These are phyloP conservation scores for Dothistroma septosporum DNA, from an alignment of 2,329 filamentous ascomycete species.

Conservation along the genomic window DNA sequence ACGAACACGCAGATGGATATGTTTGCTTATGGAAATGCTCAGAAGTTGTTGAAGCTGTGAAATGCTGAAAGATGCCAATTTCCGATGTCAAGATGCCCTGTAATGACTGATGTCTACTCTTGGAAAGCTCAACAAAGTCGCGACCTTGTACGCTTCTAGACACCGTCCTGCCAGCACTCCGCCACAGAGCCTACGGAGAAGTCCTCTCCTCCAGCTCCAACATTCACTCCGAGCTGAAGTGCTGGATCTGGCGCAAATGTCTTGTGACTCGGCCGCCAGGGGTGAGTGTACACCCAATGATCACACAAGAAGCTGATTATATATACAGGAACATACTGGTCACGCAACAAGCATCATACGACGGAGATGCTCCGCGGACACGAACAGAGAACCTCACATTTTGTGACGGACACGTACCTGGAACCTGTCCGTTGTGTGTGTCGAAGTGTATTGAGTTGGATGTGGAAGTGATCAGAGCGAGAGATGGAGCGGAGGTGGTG, in stretches of 20 bases:
- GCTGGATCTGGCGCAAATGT: background rate
- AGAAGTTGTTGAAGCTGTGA: slow-evolving; percentile 38
- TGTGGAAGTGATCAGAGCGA: background rate
- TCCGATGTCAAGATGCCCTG: background rate
- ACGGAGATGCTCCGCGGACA: background rate
- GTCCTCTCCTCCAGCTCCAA: background rate
- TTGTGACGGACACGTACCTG: background rate
- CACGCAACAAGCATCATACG: background rate
- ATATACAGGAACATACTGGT: background rate
- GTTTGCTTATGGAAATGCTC: slow-evolving; percentile 49
- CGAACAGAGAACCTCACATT: background rate
- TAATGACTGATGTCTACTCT: too few species aligned
- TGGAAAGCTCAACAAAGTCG: too few species aligned
- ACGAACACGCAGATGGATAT: slow-evolving; percentile 44
- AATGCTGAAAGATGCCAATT: background rate
- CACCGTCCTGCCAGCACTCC: background rate
- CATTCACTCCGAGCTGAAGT: background rate
- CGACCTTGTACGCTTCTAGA: background rate
- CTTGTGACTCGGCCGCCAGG: background rate
- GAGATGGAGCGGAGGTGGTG: background rate
- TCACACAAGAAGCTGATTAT: background rate
- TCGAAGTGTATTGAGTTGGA: background rate
- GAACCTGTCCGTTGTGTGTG: background rate
- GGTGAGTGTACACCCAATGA: background rate
- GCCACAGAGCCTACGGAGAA: background rate